Evolutionary conservation across 108 stramenopile species (phyloP), one percentile per base, ranked within the genome.

Genomic region (Cyclotella sp.): DNA sequence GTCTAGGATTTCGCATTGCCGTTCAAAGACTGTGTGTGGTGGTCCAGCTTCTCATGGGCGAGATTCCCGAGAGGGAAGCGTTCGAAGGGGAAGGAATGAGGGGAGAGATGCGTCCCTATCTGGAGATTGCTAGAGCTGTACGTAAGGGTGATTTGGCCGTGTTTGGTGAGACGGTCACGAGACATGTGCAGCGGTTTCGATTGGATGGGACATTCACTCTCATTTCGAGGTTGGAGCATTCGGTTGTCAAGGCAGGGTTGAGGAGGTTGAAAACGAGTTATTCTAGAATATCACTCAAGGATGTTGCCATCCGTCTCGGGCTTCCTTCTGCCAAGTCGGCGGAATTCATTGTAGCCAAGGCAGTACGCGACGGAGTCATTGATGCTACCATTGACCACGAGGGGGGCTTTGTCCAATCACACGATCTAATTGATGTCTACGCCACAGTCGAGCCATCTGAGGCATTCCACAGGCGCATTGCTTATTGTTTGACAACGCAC

Each of bases 361-460:
- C 98, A 16, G 97, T 99, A 26, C 72, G 96, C 19, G 99, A 99
- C 85, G 99, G 99, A 21, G 98, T 99, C 0, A 90, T 99, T 70
- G 98, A 99, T 68, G 99, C 97, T n/a, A 93, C 94, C 13, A 95
- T 99, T 76, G 96, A 99, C 86, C 98, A 98, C 77, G 94, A 94
- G 42, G 90, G 88, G 43, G 90, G 90, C 27, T 97, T 88, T 81
- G 83, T 99, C 15, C 90, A 90, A 54, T 87, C 90, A 57, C 93
- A 97, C 70, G 99, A 98, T 64, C 87, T 96, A 61, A 85, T 94
- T 45, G 97, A 99, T 84, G 90, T 98, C 41, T 99, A 99, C 83
- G 91, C 96, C 13, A 99, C 98, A 11, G 92, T 87, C 54, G 98
- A 98, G 77, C 98, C 99, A 11, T 86, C 94, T 9, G 94, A 97